Evolutionary conservation across 1,284 basidiomycete genomes (phyloP), one percentile per base, ranked within the genome.

Genomic region (Pyrrhoderma lamaoense): DNA sequence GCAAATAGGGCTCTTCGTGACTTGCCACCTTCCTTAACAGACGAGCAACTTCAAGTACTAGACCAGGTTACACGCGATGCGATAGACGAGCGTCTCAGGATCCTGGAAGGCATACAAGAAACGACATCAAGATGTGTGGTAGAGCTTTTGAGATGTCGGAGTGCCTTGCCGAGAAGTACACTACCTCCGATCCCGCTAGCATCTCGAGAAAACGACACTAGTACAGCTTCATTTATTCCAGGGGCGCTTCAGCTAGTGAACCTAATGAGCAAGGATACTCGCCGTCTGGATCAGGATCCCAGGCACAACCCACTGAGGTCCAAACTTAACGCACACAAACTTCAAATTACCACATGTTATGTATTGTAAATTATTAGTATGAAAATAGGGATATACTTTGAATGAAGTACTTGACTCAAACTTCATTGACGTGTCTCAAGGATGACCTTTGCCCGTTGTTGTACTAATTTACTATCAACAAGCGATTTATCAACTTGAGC

Each of bases 81-180:
- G 3, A 86, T 94, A 44, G 87, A 93, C 57, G 88, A 92, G 64
- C 76, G 90, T 52, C 67, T 94, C 54, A 72, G 80, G 39, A 75
- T 89, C 22, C 67, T 94, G 23, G 84, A 89, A 65, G 75, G 79
- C 27, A 82, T 93, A 25, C 87, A 88, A 44, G 71, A 71, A 27
- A 75, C 79, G 9, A 72, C 91, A 11, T 79, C 78, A 62, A 71
- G 75, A 16, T 84, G 88, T 57, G 75, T 89, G 46, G 85, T 88
- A 60, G 89, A 93, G 58, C 70, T 94, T 53, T 76, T 84, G 63
- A 70, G 79, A 56, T 70, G 90, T 63, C 73, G 85, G 58, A 91
- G 88, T 58, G 71, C 77, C 14, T 70, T 90, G 44, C 84, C 87
- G 16, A 53, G 61, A 44, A 56, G 47, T 14, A 47, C 19, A 16